Evolutionary conservation across 108 stramenopile genomes (phyloP).

Genomic region (Cylindrotheca closterium): DNA sequence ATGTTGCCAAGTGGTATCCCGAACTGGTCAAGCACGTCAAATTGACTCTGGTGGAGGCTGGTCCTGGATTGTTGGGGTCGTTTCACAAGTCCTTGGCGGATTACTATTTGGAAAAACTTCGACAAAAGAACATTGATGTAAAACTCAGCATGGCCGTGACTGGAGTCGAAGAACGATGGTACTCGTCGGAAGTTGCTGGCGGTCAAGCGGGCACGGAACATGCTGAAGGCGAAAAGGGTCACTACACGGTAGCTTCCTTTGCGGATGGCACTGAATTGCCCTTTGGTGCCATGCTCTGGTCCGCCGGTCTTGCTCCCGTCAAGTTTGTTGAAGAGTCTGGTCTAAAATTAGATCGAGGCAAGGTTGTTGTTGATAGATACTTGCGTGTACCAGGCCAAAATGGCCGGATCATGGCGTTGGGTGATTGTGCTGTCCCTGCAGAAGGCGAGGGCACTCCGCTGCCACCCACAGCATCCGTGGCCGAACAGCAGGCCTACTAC

Average conservation of each 20-base stretch:
- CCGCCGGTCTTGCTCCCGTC: conserved; percentile 75
- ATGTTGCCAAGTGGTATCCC: conserved; percentile 86
- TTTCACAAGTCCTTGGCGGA: conserved; percentile 83
- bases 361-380: conserved; percentile 85
- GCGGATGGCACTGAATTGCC: conserved; percentile 72
- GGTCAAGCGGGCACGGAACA: conserved; percentile 3
- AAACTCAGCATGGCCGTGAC: conserved; percentile 73
- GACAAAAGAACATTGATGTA: conserved; percentile 73
- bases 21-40: conserved; percentile 76
- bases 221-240: too few species aligned
- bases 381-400: conserved; percentile 81
- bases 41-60: conserved; percentile 91
- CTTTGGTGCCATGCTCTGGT: conserved; percentile 94
- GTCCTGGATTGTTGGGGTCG: conserved; percentile 84
- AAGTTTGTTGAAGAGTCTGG: conserved; percentile 10
- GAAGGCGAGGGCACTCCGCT: conserved; percentile 47
- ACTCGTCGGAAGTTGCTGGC: not conserved
- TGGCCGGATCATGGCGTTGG: conserved; percentile 90
- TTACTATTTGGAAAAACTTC: conserved; percentile 68
- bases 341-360: conserved; percentile 39
- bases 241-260: conserved; percentile 56
- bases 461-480: conserved; percentile 90
- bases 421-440: conserved; percentile 80
- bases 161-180: conserved; percentile 29
- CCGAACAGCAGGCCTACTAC: conserved; percentile 85